These are phyloP conservation scores for Gliomastix tumulicola DNA, from an alignment of 2,329 filamentous ascomycete species.

Conservation along the genomic window DNA sequence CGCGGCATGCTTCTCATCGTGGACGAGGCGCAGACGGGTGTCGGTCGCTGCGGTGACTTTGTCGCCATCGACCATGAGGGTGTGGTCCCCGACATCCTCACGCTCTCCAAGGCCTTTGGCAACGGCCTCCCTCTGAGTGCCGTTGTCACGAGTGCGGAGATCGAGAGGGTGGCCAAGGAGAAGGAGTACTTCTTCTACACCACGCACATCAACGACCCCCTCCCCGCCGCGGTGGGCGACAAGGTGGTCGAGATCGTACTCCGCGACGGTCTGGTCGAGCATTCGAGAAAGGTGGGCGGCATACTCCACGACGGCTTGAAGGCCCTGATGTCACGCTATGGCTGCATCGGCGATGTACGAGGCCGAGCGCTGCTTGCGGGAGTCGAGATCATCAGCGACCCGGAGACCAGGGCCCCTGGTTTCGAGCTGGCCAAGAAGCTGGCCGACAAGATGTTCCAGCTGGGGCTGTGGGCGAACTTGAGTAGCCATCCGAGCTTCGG, in stretches of 20 bases:
- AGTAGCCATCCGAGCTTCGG: slow-evolving; percentile 46
- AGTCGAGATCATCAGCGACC: slow-evolving; percentile 48
- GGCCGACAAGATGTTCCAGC: slow-evolving; percentile 36
- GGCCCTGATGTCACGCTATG: slow-evolving; percentile 40
- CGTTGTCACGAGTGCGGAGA: slow-evolving; percentile 46
- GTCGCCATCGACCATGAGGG: slow-evolving; percentile 51
- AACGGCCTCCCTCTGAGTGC: slow-evolving; percentile 53
- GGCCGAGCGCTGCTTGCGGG: slow-evolving; percentile 52
- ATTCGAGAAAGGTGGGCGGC: slow-evolving; percentile 33
- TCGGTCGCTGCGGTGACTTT: slow-evolving; percentile 50
- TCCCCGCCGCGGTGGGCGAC: slow-evolving; percentile 51
- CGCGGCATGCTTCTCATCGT: slow-evolving; percentile 54
- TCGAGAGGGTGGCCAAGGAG: slow-evolving; percentile 39
- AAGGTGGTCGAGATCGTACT: slow-evolving; percentile 57
- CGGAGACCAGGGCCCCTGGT: slow-evolving; percentile 36
- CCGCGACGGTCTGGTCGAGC: slow-evolving; percentile 42
- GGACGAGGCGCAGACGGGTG: slow-evolving; percentile 54
- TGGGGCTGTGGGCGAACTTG: slow-evolving; percentile 51
- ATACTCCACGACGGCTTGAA: slow-evolving; percentile 39
- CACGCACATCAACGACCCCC: slow-evolving; percentile 56
- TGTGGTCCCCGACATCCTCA: slow-evolving; percentile 51
- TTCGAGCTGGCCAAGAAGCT: slow-evolving; percentile 39
- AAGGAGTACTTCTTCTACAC: slow-evolving; percentile 50
- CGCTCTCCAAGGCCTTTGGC: slow-evolving; percentile 54
- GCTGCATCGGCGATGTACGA: slow-evolving; percentile 55